phyloP scores from a whole-genome alignment of 345 rosid genomes.

The Populus euphratica region DNA sequence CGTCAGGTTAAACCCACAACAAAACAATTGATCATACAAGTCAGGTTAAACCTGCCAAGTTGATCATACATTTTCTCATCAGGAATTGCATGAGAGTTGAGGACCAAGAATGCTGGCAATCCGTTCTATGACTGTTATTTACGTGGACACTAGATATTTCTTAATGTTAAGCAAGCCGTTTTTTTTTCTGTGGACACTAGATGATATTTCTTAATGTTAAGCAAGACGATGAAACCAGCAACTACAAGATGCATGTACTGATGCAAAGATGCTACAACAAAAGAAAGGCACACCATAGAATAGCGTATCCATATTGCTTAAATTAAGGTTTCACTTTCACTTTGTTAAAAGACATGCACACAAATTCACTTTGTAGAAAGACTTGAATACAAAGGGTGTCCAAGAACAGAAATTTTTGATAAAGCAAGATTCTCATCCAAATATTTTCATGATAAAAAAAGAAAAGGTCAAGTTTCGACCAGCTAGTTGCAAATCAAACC shows the following conservation, averaged over 20 bases:
- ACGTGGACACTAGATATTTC: not conserved
- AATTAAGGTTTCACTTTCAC: not conserved
- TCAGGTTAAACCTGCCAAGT: not conserved
- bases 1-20: not conserved
- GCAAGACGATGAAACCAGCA: no score
- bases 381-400: not conserved
- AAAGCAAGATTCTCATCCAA: not conserved
- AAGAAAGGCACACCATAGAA: not conserved
- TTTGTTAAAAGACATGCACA: not conserved
- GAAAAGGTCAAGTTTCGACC: not conserved
- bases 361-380: not conserved
- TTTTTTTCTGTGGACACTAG: no score
- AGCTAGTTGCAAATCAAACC: not conserved
- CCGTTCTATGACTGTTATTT: not conserved
- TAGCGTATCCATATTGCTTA: not conserved
- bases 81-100: not conserved
- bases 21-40: not conserved
- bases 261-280: not conserved
- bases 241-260: no score
- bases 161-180: not conserved
- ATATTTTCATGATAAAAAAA: not conserved
- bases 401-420: not conserved
- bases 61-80: not conserved
- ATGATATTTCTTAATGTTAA: no score
- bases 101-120: not conserved